Evolutionary conservation across 225 moss, liverwort and hornwort genomes (phyloP).

Genomic region (Marchantia polymorpha): DNA sequence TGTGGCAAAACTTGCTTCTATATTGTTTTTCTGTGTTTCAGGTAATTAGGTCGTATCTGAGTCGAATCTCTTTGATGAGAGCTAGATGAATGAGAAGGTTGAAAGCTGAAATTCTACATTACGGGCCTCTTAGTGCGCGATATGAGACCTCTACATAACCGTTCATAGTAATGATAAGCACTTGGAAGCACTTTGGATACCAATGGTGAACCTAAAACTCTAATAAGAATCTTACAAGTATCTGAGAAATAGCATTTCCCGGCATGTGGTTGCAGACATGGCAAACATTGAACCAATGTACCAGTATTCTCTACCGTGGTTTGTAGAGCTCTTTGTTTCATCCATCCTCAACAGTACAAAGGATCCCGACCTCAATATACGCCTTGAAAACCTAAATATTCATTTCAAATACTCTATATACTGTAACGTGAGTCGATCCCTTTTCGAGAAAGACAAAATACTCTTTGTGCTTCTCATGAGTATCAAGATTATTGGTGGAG

Average conservation of each 20-base stretch:
- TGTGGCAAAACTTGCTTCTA: constrained; percentile 58
- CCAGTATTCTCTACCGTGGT: constrained; percentile 89
- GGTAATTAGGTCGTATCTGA: constrained; percentile 29
- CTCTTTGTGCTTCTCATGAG: constrained; percentile 73
- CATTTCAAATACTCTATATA: constrained; percentile 82
- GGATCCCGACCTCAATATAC: constrained; percentile 35
- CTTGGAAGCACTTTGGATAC: too few relatives aligned
- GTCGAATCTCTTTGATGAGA: not conserved
- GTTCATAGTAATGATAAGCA: not conserved
- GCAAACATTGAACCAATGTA: constrained; percentile 93
- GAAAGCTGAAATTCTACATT: too few relatives aligned
- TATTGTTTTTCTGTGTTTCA: constrained; percentile 79
- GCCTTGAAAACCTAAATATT: constrained; percentile 45
- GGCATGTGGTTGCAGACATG: constrained; percentile 53
- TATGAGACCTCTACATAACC: constrained; percentile 3
- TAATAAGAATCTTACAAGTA: not conserved
- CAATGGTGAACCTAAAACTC: too few relatives aligned
- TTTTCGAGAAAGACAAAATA: constrained; percentile 87
- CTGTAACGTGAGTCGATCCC: constrained; percentile 82
- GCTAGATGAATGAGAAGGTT: not conserved
- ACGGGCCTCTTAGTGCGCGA: too few relatives aligned
- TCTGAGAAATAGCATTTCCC: not conserved
- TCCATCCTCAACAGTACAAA: constrained; percentile 68
- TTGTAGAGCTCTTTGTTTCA: constrained; percentile 59
- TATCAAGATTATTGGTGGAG: constrained; percentile 48